These are phyloP conservation scores for Hortaea werneckii DNA, from an alignment of 2,329 filamentous ascomycete genomes.

Conservation along the genomic window DNA sequence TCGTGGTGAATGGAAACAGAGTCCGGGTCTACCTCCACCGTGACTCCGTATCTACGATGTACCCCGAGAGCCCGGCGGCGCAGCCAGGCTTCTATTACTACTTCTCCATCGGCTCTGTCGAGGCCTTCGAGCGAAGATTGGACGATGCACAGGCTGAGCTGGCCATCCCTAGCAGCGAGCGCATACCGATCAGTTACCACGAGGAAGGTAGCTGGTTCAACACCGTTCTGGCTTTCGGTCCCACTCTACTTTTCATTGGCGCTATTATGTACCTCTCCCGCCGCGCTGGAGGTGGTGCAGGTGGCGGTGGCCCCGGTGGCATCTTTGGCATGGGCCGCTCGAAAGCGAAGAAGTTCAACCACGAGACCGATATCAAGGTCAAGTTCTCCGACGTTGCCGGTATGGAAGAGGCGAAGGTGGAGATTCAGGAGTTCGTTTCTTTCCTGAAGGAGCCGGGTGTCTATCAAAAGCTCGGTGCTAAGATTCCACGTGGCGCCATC, in stretches of 20 bases:
- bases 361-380: conserved; percentile 90
- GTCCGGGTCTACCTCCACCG: conserved; percentile 75
- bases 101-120: conserved; percentile 90
- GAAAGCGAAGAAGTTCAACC: conserved; percentile 93
- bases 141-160: conserved; percentile 83
- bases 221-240: conserved; percentile 70
- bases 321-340: conserved; percentile 96
- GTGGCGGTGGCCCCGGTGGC: conserved; percentile 55
- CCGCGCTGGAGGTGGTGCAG: conserved; percentile 57
- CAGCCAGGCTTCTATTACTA: conserved; percentile 71
- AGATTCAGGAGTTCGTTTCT: conserved; percentile 99
- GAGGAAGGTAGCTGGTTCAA: conserved; percentile 63
- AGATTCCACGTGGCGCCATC: conserved; percentile 94
- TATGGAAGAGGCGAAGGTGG: conserved; percentile 94
- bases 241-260: conserved; percentile 76
- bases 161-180: conserved; percentile 72
- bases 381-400: conserved; percentile 96
- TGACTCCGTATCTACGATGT: conserved; percentile 59
- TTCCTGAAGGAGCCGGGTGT: conserved; percentile 90
- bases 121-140: conserved; percentile 80
- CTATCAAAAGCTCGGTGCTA: conserved; percentile 89
- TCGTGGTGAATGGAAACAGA: conserved; percentile 63
- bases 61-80: conserved; percentile 63
- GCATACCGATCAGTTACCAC: conserved; percentile 85
- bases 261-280: conserved; percentile 70